Evolutionary conservation across 306 rosid genomes (phyloP).

Genomic region (Vigna trinervia): DNA sequence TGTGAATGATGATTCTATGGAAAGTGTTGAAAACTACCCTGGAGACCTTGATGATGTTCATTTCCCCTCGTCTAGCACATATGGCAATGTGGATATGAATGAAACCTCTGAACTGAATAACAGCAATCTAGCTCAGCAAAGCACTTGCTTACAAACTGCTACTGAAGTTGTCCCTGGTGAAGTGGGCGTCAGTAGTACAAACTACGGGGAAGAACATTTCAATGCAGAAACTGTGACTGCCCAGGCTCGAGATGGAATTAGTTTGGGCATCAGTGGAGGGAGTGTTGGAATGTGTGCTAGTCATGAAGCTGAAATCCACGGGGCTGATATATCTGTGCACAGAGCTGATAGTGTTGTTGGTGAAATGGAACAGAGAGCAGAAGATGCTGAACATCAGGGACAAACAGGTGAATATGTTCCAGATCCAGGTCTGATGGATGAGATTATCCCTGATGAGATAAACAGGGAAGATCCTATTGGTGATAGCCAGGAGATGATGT

Average conservation of each 20-base stretch:
- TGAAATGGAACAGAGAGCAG: constrained; percentile 87
- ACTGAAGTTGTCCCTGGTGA: constrained; percentile 75
- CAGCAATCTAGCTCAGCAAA: constrained; percentile 94
- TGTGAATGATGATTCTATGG: constrained; percentile 91
- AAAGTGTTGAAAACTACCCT: constrained; percentile 95
- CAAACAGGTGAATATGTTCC: constrained; percentile 97
- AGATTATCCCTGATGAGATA: constrained; percentile 82
- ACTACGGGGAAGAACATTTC: constrained; percentile 85
- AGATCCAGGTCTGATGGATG: constrained; percentile 94
- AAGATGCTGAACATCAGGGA: constrained; percentile 95
- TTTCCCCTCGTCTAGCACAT: constrained; percentile 89
- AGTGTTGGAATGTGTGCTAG: constrained; percentile 99
- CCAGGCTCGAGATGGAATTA: constrained; percentile 88
- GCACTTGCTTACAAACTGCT: constrained; percentile 77
- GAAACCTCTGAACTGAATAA: constrained; percentile 88
- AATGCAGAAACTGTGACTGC: constrained; percentile 93
- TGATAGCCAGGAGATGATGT: constrained; percentile 96
- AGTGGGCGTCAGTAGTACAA: constrained; percentile 92
- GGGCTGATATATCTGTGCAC: constrained; percentile 91
- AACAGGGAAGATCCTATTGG: constrained; percentile 91
- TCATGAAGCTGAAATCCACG: constrained; percentile 98
- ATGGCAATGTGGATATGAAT: constrained; percentile 89
- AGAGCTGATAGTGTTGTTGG: constrained; percentile 96
- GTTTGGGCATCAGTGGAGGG: constrained; percentile 97
- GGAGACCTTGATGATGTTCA: constrained; percentile 90